Conservation (phyloP, 2,329 filamentous ascomycete species). For the Epichloe scottii region DNA sequence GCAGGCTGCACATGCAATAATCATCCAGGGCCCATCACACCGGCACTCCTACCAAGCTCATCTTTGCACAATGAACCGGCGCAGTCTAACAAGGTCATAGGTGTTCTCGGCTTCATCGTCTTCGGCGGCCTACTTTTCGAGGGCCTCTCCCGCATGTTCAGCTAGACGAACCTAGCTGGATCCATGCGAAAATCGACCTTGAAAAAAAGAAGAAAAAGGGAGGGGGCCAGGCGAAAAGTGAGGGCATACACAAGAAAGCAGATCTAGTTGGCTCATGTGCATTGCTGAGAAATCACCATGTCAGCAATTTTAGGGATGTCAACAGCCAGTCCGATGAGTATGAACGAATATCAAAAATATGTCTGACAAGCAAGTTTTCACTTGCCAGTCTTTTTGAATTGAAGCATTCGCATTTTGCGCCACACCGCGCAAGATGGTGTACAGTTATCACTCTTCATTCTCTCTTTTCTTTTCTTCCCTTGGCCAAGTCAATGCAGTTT, state of each 20-base stretch:
- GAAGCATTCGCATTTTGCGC: too few species aligned
- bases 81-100: conserved; percentile 19
- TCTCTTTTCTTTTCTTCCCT: neutral
- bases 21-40: neutral
- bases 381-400: too few species aligned
- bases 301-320: too few species aligned
- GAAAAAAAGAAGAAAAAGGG: neutral
- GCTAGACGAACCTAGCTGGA: conserved; percentile 9
- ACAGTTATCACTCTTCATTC: neutral
- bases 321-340: too few species aligned
- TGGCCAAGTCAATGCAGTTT: neutral
- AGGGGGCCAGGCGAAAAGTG: too few species aligned
- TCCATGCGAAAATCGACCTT: neutral
- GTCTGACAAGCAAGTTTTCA: too few species aligned
- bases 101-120: conserved; percentile 45
- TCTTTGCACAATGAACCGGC: neutral
- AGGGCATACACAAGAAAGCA: too few species aligned
- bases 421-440: too few species aligned
- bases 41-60: neutral
- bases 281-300: too few species aligned
- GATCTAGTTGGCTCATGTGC: too few species aligned
- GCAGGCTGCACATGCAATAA: neutral
- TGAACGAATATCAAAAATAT: too few species aligned
- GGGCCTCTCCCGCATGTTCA: conserved; percentile 40
- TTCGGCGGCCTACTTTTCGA: conserved; percentile 50